Conservation (phyloP, 306 rosid genomes). For the Cucurbita argyrosperma region DNA sequence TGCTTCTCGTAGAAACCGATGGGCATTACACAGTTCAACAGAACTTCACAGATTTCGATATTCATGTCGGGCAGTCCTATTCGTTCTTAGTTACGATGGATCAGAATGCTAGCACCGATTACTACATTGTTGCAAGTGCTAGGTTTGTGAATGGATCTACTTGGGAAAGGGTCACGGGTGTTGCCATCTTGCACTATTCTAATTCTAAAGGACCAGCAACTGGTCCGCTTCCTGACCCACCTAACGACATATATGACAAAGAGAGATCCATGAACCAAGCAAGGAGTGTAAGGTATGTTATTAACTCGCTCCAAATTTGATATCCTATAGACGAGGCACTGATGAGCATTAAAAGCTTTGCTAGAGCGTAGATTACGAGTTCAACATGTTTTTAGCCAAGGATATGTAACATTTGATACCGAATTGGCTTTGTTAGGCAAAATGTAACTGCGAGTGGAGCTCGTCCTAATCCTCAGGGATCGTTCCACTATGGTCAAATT, state of each 20-base stretch:
- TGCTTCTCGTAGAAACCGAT: conserved; percentile 66
- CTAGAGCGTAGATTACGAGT: neutral
- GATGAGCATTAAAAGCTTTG: neutral
- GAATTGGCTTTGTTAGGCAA: conserved; percentile 26
- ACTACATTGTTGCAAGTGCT: conserved; percentile 94
- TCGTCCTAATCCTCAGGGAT: conserved; percentile 95
- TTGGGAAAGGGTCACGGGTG: conserved; percentile 81
- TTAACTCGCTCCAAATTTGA: conserved; percentile 2
- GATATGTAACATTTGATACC: neutral
- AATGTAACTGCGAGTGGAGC: conserved; percentile 86
- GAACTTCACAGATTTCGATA: conserved; percentile 59
- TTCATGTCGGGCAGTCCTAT: conserved; percentile 85
- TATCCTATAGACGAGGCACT: neutral
- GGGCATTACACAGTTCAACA: conserved; percentile 54
- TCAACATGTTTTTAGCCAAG: neutral
- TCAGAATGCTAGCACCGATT: conserved; percentile 87
- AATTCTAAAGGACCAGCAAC: conserved; percentile 77
- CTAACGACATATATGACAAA: conserved; percentile 51
- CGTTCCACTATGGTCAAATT: conserved; percentile 63
- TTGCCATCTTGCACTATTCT: conserved; percentile 65
- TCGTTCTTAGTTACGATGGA: conserved; percentile 64
- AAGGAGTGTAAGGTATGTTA: conserved; percentile 54
- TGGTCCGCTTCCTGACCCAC: conserved; percentile 78
- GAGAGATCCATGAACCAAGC: conserved; percentile 68
- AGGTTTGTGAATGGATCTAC: conserved; percentile 75